Percentiles rank a stretch among this genome's conserved stretches.
Conservation (phyloP, 1,139 yeast genomes). For the Yamadazyma conglobata region DNA sequence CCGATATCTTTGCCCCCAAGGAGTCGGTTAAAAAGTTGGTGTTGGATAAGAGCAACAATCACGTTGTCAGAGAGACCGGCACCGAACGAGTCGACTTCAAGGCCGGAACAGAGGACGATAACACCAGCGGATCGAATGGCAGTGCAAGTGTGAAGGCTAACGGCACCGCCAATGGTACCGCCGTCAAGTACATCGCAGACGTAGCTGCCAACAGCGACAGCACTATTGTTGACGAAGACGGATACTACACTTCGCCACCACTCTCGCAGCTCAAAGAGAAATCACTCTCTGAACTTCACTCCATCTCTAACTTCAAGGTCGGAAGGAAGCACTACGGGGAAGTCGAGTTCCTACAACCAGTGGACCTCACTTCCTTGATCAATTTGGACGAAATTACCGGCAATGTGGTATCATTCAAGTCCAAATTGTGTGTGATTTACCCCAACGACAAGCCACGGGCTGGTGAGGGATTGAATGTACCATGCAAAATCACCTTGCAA, state of each 20-base stretch:
- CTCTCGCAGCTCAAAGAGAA: constrained; percentile 55
- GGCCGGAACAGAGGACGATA: constrained; percentile 10
- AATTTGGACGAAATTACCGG: constrained; percentile 63
- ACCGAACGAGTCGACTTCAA: constrained; percentile 34
- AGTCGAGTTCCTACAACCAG: constrained; percentile 73
- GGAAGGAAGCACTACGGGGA: constrained; percentile 81
- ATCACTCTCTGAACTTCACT: constrained; percentile 60
- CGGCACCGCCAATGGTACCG: too few relatives aligned
- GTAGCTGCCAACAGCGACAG: too few relatives aligned
- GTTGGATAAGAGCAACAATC: constrained; percentile 38
- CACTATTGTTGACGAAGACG: constrained; percentile 50
- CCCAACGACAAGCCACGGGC: constrained; percentile 68
- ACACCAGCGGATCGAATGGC: constrained; percentile 7
- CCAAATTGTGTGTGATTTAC: constrained; percentile 65
- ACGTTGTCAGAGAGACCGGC: constrained; percentile 15
- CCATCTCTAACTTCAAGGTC: constrained; percentile 63
- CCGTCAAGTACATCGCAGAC: too few relatives aligned
- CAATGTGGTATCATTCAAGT: constrained; percentile 56
- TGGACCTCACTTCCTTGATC: constrained; percentile 70
- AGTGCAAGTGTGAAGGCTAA: constrained; percentile 7
- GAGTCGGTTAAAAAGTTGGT: constrained; percentile 54
- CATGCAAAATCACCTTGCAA: constrained; percentile 68
- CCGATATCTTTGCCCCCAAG: constrained; percentile 72
- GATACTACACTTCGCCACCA: constrained; percentile 87
- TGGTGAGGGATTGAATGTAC: constrained; percentile 84